Evolutionary conservation across 331 rosid genomes (phyloP), one percentile per base, ranked within the genome.

Genomic region (Quercus tomentella): DNA sequence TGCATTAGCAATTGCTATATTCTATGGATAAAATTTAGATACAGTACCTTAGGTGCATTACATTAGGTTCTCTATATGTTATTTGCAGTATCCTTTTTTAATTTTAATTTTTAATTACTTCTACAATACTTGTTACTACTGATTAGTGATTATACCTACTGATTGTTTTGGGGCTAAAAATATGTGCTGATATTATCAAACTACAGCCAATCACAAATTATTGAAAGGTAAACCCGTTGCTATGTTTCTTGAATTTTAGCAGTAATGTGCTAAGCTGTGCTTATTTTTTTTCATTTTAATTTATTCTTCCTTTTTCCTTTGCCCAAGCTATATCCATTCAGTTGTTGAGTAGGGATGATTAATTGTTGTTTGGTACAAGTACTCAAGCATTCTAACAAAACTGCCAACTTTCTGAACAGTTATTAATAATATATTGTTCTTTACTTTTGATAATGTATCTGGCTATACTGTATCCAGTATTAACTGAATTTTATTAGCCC

Each of bases 131-230:
- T 43, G 51, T 43, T 15, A n/a, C 14, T 28, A 63, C 17, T 63
- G 21, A 28, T 35, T 35, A 35, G 41, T 6, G 41, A 35, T 16
- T 28, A 66, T 4, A 66, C 6, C 25, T 70, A 79, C 35, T 77
- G 21, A 73, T 35, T 33, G 80, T 57, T 51, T 60, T 54, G 21
- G 16, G 14, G 72, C 58, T 57, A 68, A 52, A 74, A 9, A 37
- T 71, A 51, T 58, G 35, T 85, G 87, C 89, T 90, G 97, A 84
- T 91, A 80, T 76, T 92, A 74, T 92, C 97, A 75, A 91, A 80
- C 79, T 81, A 45, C 83, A 92, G 83, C 76, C 90, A 87, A 31
- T 81, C 90, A 15, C 85, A 90, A 76, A 84, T 94, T 73, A 92
- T 91, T 61, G 92, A 92, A 69, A 81, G 90, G 98, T 94, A 75